Evolutionary conservation across 805 yeast species (phyloP), one percentile per base, ranked within the genome.

Genomic region (Huiozyma sinensis): DNA sequence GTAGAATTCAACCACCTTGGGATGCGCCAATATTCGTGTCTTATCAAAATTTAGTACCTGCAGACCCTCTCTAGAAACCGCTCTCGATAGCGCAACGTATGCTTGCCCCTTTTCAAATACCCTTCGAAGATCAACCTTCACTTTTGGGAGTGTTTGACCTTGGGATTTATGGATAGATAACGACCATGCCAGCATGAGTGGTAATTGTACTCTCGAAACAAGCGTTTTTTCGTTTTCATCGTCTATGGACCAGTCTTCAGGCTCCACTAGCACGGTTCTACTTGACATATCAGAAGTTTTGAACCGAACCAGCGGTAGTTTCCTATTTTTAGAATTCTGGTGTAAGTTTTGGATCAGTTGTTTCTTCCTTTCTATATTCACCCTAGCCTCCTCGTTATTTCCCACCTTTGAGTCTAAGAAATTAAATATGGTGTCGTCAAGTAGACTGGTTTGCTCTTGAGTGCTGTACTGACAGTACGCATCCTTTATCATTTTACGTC

Each of bases 61-160:
- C 17, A 84, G 62, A 17, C 72, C 68, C 1, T 79, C 82, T 49
- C 79, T 75, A 31, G 78, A 75, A 0, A 77, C 80, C 6, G 92
- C 92, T 68, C 95, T 72, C 38, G 88, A 81, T 41, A 84, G 63
- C 0, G 95, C 92, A 33, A 84, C 92, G 54, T 84, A 84, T 4
- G 82, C 87, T 54, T 84, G 95, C 17, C 95, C 95, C 44, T 77
- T 81, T 58, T 84, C 94, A 52, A 84, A 84, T 28, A 77, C 73
- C 49, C 70, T 74, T 28, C 73, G 67, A 40, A 84, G 61, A 54
- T 84, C 89, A 9, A 84, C 86, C 49, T 75, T 76, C 3, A 84
- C 79, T 48, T 85, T 61, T 36, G 75, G 78, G 38, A 84, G 70
- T 0, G 95, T 83, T 64, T 84, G 94, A 2, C 95, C 95, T 58